Evolutionary conservation across 257 asterid genomes (phyloP).

Genomic region (Nyctanthes arbortristis): DNA sequence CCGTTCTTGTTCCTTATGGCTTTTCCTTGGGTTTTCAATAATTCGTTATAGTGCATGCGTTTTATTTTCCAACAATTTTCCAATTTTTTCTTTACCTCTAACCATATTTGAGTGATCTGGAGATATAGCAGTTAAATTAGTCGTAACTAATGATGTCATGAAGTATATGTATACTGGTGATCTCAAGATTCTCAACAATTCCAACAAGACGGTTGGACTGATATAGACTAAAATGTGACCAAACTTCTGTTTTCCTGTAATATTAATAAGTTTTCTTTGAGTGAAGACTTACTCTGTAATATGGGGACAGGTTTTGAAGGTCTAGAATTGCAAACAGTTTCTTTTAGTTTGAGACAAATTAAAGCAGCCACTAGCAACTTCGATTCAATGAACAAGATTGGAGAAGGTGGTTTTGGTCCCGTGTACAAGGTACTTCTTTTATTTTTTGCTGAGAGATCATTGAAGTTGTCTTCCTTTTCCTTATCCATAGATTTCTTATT

Average conservation of each 20-base stretch:
- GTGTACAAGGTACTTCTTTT: conserved; percentile 83
- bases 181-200: no score
- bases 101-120: not conserved
- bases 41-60: not conserved
- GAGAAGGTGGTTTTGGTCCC: conserved; percentile 97
- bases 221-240: not conserved
- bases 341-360: conserved; percentile 73
- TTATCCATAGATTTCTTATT: conserved; percentile 15
- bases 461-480: not conserved
- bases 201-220: no score
- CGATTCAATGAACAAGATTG: conserved; percentile 70
- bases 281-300: conserved; percentile 6
- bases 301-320: conserved; percentile 60
- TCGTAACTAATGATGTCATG: no score
- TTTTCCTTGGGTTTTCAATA: not conserved
- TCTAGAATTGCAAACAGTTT: conserved; percentile 61
- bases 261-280: not conserved
- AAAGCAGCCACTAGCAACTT: conserved; percentile 83
- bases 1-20: not conserved
- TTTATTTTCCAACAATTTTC: not conserved
- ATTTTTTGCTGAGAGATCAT: not conserved
- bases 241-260: not conserved
- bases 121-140: not conserved
- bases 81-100: not conserved
- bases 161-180: no score